Evolutionary conservation across 768 basidiomycete species (phyloP).

Genomic region (Chalciporus sphaerocephalus): DNA sequence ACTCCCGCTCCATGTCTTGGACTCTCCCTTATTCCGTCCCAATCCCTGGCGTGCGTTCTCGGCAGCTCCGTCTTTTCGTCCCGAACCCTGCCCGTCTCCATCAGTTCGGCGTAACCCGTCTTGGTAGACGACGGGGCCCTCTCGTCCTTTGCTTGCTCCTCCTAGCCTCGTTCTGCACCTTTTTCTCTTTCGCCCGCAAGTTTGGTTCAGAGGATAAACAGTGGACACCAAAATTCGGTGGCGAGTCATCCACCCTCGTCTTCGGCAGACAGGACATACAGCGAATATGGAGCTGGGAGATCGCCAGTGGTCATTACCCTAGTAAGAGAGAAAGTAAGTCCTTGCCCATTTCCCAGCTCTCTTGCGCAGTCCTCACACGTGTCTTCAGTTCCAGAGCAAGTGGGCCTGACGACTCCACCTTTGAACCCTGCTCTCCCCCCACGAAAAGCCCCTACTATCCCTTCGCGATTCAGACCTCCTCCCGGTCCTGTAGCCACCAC

Average conservation of each 20-base stretch:
- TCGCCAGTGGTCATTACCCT: conserved; percentile 90
- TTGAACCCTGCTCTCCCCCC: conserved; percentile 75
- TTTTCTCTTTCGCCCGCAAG: conserved; percentile 58
- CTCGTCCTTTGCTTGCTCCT: conserved; percentile 47
- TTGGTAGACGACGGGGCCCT: conserved; percentile 56
- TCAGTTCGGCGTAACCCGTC: conserved; percentile 49
- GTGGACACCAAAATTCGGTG: conserved; percentile 56
- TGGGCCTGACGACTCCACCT: conserved; percentile 52
- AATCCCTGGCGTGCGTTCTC: conserved; percentile 55
- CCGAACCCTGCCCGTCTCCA: conserved; percentile 61
- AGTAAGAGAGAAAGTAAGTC: conserved; percentile 70
- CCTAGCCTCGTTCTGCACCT: conserved; percentile 44
- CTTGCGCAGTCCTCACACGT: conserved; percentile 1
- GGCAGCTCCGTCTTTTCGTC: conserved; percentile 52
- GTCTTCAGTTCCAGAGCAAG: conserved; percentile 60
- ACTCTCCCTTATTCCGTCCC: conserved; percentile 54
- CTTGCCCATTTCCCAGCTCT: not conserved
- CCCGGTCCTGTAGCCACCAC: conserved; percentile 46
- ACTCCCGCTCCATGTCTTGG: conserved; percentile 48
- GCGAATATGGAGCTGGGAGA: conserved; percentile 94
- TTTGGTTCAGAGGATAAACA: conserved; percentile 59
- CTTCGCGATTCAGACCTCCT: conserved; percentile 45
- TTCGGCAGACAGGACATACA: conserved; percentile 76
- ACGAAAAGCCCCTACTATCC: conserved; percentile 41
- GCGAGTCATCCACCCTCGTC: conserved; percentile 67